A percentile compares a stretch with the other conserved stretches of the same genome.
These are phyloP conservation scores for Sporormia fimetaria DNA, from an alignment of 495 filamentous ascomycete genomes.

Conservation along the genomic window DNA sequence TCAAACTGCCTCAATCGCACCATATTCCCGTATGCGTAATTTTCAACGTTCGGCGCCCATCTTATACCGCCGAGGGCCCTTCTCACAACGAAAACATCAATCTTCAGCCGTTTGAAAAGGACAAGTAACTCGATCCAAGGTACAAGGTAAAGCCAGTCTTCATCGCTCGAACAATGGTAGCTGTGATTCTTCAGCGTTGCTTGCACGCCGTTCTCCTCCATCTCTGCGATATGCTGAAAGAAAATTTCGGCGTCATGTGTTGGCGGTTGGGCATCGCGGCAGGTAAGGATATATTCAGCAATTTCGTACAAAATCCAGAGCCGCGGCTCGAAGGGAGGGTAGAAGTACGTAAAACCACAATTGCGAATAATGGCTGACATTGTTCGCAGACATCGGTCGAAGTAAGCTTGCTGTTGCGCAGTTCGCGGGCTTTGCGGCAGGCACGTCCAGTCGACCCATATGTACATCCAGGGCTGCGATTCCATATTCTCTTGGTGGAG, in stretches of 20 bases:
- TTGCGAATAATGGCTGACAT: conserved; percentile 18
- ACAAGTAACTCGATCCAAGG: conserved; percentile 14
- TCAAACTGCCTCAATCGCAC: no score
- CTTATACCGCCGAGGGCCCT: no score
- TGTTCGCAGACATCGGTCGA: conserved; percentile 11
- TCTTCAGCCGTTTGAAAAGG: conserved; percentile 7
- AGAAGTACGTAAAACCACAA: conserved; percentile 16
- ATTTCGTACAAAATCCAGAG: conserved; percentile 21
- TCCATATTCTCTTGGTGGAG: conserved; percentile 15
- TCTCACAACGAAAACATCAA: no score
- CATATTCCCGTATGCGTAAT: no score
- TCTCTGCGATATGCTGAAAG: conserved; percentile 15
- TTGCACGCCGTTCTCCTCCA: conserved; percentile 9
- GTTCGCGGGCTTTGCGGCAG: conserved; percentile 17
- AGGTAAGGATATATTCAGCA: conserved; percentile 11
- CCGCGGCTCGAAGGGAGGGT: conserved; percentile 17
- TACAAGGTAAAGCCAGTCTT: conserved; percentile 11
- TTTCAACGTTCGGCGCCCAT: no score
- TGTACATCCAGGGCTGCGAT: conserved; percentile 15
- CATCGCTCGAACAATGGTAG: conserved; percentile 13
- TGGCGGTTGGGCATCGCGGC: conserved; percentile 1
- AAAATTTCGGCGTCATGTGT: conserved; percentile 14
- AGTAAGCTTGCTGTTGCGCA: conserved; percentile 8
- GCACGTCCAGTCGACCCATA: conserved; percentile 20
- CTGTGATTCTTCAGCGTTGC: conserved; percentile 11